These are phyloP conservation scores for Persicaria maculosa DNA, from an alignment of 148 eudicot species.

Conservation along the genomic window DNA sequence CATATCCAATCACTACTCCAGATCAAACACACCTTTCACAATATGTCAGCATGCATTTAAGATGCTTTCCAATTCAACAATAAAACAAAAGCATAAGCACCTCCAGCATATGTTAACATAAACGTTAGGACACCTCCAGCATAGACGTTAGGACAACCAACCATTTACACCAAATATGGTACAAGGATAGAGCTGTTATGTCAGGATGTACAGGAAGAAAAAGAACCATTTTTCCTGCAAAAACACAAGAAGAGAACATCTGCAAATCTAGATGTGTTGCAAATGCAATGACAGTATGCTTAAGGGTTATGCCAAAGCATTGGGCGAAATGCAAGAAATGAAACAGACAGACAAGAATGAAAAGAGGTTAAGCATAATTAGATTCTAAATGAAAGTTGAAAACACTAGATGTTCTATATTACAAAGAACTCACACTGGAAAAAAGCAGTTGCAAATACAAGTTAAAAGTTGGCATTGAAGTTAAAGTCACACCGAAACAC, in stretches of 20 bases:
- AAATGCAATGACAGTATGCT: not conserved
- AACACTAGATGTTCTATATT: constrained; percentile 15
- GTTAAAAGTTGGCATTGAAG: no score
- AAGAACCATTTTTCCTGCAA: not conserved
- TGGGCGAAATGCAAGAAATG: not conserved
- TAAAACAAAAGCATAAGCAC: not conserved
- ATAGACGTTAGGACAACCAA: no score
- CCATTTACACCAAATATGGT: no score
- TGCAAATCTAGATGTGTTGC: not conserved
- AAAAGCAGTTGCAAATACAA: constrained; percentile 11
- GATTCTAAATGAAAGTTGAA: constrained; percentile 6
- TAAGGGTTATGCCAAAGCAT: no score
- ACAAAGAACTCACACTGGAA: constrained; percentile 13
- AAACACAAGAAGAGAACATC: not conserved
- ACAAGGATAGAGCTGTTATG: no score
- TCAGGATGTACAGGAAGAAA: not conserved
- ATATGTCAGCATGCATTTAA: no score
- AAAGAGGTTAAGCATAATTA: constrained; percentile 13
- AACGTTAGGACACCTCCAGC: no score
- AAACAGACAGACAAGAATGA: not conserved
- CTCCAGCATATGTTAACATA: not conserved
- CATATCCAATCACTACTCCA: not conserved
- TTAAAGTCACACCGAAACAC: no score
- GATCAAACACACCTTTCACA: not conserved
- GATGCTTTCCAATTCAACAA: not conserved